phyloP scores from a whole-genome alignment of 140 eudicot genomes.

The Stevia rebaudiana region DNA sequence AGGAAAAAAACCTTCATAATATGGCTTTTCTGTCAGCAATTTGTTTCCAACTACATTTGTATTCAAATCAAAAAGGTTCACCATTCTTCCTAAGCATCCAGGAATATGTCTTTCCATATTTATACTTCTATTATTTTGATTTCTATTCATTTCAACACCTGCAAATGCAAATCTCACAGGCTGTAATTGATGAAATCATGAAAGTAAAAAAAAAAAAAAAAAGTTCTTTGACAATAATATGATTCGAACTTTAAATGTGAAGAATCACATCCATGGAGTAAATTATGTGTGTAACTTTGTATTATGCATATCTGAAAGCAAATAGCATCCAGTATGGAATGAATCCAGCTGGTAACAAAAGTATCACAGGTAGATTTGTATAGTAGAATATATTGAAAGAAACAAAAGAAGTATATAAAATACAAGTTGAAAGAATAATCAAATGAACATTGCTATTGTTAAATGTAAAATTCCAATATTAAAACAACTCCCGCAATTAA shows the following conservation, averaged over 20 bases:
- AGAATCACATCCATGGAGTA: background rate
- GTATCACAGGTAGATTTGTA: background rate
- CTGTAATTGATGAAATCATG: background rate
- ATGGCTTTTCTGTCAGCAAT: conserved; percentile 70
- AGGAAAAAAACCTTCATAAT: conserved; percentile 45
- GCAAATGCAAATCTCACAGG: conserved; percentile 11
- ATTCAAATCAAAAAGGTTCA: conserved; percentile 66
- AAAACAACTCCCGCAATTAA: background rate
- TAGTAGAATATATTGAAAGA: conserved; percentile 18
- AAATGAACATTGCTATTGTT: conserved; percentile 21
- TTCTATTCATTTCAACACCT: conserved; percentile 65
- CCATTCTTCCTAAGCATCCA: conserved; percentile 93
- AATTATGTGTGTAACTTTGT: background rate
- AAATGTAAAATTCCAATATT: conserved; percentile 18
- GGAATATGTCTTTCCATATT: conserved; percentile 51
- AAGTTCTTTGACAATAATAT: background rate
- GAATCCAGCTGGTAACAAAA: background rate
- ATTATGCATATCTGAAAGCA: background rate
- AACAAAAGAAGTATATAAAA: conserved; percentile 7
- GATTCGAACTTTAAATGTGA: conserved; percentile 1
- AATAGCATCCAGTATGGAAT: background rate
- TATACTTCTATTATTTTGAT: conserved; percentile 36
- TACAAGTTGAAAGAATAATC: conserved; percentile 3
- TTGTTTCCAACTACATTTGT: conserved; percentile 47
- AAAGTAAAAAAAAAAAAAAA: background rate